A percentile compares a stretch with the other conserved stretches of the same genome.
These are phyloP conservation scores for Candida dendrica DNA, from an alignment of 805 yeast species.

Conservation along the genomic window DNA sequence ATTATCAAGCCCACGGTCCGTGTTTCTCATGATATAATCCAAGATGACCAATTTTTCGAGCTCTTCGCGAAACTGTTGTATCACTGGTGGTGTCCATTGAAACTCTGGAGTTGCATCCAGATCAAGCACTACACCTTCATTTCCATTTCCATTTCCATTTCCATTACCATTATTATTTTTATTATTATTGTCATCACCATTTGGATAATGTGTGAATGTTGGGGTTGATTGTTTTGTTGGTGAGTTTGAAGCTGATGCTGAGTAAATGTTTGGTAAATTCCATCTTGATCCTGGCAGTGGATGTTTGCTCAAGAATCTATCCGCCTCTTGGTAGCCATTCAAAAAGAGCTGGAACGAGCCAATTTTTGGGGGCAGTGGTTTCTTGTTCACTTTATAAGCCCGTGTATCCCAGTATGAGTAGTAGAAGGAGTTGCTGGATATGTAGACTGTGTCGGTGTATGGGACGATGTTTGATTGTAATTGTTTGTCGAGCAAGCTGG, in stretches of 20 bases:
- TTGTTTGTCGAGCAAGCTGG: slow-evolving; percentile 56
- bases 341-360: slow-evolving; percentile 67
- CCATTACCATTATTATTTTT: neutral
- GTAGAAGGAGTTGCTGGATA: slow-evolving; percentile 26
- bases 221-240: too few species aligned
- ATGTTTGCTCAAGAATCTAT: slow-evolving; percentile 43
- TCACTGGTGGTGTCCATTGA: slow-evolving; percentile 43
- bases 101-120: slow-evolving; percentile 24
- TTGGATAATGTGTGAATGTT: too few species aligned
- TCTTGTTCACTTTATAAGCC: slow-evolving; percentile 12
- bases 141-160: neutral
- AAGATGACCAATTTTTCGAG: slow-evolving; percentile 63
- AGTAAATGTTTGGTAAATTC: slow-evolving; percentile 9
- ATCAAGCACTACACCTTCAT: slow-evolving; percentile 1
- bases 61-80: slow-evolving; percentile 50
- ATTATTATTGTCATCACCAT: neutral
- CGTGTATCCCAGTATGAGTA: slow-evolving; percentile 41
- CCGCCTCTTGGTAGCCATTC: slow-evolving; percentile 52
- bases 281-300: slow-evolving; percentile 48
- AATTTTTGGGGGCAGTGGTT: slow-evolving; percentile 37
- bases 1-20: slow-evolving; percentile 68
- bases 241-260: slow-evolving; percentile 4
- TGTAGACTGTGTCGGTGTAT: slow-evolving; percentile 46
- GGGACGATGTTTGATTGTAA: slow-evolving; percentile 58
- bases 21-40: slow-evolving; percentile 67